A percentile compares a stretch with the other conserved stretches of the same genome.
phyloP scores from a whole-genome alignment of 2,329 filamentous ascomycete species.

The Apiospora hydei region DNA sequence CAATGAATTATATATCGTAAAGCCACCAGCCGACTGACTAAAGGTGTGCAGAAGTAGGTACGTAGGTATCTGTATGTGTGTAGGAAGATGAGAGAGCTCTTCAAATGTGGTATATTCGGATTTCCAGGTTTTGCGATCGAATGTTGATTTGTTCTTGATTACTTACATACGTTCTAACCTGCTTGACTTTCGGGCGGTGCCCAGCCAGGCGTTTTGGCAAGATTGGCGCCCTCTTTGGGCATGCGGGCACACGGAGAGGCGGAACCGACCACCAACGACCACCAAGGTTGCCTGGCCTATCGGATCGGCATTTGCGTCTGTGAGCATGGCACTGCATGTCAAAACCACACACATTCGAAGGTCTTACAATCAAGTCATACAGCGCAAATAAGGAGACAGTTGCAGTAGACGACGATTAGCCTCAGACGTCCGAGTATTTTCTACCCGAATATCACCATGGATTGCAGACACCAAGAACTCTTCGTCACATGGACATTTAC shows the following conservation, averaged over 20 bases:
- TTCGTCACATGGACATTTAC: background rate
- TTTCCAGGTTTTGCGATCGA: background rate
- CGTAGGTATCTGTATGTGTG: background rate
- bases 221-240: constrained; percentile 8
- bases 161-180: background rate
- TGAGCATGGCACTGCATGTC: background rate
- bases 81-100: background rate
- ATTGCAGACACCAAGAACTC: background rate
- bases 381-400: background rate
- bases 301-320: background rate
- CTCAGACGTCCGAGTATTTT: too few relatives aligned
- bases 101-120: background rate
- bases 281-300: constrained; percentile 11
- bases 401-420: background rate
- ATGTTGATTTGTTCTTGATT: background rate
- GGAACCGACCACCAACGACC: constrained; percentile 11
- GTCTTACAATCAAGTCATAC: background rate
- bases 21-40: background rate
- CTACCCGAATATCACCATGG: too few relatives aligned
- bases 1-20: background rate
- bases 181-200: background rate
- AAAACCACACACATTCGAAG: background rate
- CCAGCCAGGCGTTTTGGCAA: background rate
- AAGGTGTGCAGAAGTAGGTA: background rate
- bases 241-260: background rate